A percentile compares a stretch with the other conserved stretches of the same genome.
phyloP scores from a whole-genome alignment of 495 filamentous ascomycete species.

The Xanthoparmelia taractica region DNA sequence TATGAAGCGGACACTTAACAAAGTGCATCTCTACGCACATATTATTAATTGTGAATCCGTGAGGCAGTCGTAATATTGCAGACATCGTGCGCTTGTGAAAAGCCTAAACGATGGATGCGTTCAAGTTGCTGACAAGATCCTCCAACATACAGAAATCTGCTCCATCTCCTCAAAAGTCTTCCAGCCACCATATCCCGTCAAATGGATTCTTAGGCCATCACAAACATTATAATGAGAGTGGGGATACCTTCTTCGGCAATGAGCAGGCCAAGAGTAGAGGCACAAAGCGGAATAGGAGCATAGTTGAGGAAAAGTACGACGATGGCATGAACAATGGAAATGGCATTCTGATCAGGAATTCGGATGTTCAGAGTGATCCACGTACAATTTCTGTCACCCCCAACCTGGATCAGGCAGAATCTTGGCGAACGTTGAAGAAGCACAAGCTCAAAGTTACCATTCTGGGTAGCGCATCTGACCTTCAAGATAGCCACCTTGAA shows the following conservation, averaged over 20 bases:
- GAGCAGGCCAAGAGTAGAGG: conserved; percentile 17
- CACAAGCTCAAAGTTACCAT: conserved; percentile 85
- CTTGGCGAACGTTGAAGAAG: conserved; percentile 62
- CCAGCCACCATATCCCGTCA: conserved; percentile 38
- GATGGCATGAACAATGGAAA: neutral
- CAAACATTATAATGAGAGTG: neutral
- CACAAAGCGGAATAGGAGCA: conserved; percentile 22
- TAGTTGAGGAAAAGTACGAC: neutral
- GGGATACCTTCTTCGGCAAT: neutral
- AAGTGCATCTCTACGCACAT: neutral
- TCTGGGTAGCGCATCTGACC: conserved; percentile 39
- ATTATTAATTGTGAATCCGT: neutral
- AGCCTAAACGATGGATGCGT: conserved; percentile 41
- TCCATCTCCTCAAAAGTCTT: conserved; percentile 23
- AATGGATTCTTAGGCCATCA: conserved; percentile 35
- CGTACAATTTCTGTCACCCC: conserved; percentile 25
- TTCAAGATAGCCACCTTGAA: conserved; percentile 28
- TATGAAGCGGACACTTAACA: no score
- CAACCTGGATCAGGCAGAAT: conserved; percentile 53
- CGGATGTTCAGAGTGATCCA: neutral
- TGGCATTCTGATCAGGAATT: neutral
- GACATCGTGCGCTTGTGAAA: neutral
- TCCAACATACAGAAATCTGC: conserved; percentile 42
- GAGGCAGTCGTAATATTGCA: neutral
- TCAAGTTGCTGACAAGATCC: conserved; percentile 48